Evolutionary conservation across 2,329 filamentous ascomycete genomes (phyloP), one percentile per base, ranked within the genome.

Genomic region (Corynespora cassiicola): DNA sequence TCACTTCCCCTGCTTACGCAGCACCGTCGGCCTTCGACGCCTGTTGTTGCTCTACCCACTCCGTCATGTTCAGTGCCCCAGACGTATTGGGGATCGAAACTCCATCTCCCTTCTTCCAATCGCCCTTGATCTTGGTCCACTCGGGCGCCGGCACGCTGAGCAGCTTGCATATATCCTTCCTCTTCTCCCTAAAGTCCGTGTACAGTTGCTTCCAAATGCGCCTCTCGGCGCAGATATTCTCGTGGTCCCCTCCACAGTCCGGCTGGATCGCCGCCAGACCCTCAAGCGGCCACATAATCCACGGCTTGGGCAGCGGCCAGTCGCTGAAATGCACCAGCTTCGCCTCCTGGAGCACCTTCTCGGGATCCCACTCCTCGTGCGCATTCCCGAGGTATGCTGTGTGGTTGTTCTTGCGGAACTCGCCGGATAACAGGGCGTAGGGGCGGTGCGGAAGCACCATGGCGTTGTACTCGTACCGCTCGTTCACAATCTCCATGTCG

Each of bases 261-360:
- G 75, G 74, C 59, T 74, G 71, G 47, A 74, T 66, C 39, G 74
- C 69, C 31, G 60, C 57, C 2, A 74, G 47, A 12, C 68, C 64
- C 18, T 71, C 63, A 10, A 57, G 35, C 9, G 70, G 65, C 68
- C 69, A 74, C 68, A 75, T 69, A 32, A 80, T 63, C 79, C 80
- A 83, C 2, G 81, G 81, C 50, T 88, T 88, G 0, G 84, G 83
- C 5, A 87, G 52, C 1, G 85, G 86, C 81, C 81, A 86, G 56
- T 89, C 86, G 9, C 80, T 85, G 60, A 88, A 88, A 61, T 88
- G 85, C 2, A 88, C 70, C 5, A 85, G 74, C 47, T 86, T 87
- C 6, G 82, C 80, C 52, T 86, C 81, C 10, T 74, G 74, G 35
- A 80, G 71, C 1, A 75, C 73, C 25, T 61, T 65, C 16, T 82